Evolutionary conservation across 225 moss, liverwort and hornwort species (phyloP), one percentile per base, ranked within the genome.

Genomic region (Thuidium tamariscinum): DNA sequence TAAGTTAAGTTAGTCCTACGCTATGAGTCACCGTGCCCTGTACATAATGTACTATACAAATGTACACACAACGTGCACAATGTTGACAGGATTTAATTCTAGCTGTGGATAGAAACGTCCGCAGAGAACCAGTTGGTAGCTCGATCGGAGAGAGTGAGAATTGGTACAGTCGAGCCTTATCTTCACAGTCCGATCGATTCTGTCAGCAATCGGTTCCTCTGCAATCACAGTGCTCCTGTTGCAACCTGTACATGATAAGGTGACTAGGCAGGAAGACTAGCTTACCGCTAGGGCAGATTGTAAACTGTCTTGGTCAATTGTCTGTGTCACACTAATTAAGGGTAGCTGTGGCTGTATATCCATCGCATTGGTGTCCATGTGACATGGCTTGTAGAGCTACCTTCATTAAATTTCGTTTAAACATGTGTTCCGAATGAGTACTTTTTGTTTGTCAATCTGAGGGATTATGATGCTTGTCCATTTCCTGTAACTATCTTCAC

Each of bases 161-260:
- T 44, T 44, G 37, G 56, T 78, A 29, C 78, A 39, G 7, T 26
- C 11, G 6, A 5, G 72, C 66, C 88, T 85, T 90, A 88, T 90
- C 90, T 66, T 57, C 59, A 64, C 12, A 26, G 26, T 23, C 20
- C 13, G 29, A 20, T 77, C 77, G 2, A 37, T 42, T 84, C 84
- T 39, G 81, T 85, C 90, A 90, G 88, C 90, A 82, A 10, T 39
- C 49, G 3, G n/a, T 27, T 82, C 66, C 21, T 42, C 51, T 65
- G 65, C 90, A 85, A 90, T 88, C 82, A 82, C 5, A 51, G 54
- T 2, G 27, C n/a, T 34, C 54, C 66, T 76, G 20, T 15, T 63
- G 27, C 32, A 74, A 71, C 34, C 12, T 70, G 82, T n/a, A 59
- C 90, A 78, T 16, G 90, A 90, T 88, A 88, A 82, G 90, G 52